Base-by-base conservation (phyloP, 345 rosid genomes). In the Dipteronia dyeriana region DNA sequence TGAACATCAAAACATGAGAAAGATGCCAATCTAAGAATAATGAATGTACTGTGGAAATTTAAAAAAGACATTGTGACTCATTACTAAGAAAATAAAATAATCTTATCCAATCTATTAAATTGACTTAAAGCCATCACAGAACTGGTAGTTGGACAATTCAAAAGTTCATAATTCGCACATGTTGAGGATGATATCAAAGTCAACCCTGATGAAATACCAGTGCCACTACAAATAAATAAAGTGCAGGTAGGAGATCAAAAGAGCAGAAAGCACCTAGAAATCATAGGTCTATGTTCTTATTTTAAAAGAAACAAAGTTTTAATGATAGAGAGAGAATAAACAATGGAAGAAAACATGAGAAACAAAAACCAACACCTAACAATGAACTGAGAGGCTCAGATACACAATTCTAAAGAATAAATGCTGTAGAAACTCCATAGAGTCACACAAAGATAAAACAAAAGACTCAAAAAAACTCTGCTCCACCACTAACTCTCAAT, bases 1-100 rank as follows among this genome's bases (percentile, higher is more conserved):
- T 90, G 85, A 66, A 78, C n/a, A 83, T 53, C 62, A 71, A 53
- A 77, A 53, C 73, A 81, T 11, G 7, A 49, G 4, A 68, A 25
- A 69, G 56, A 54, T 13, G 68, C 34, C 56, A 25, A 49, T 22
- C 67, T 74, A 25, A 64, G 9, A 29, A 64, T 65, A 64, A 60
- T 7, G 20, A 5, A 25, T 31, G 47, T 20, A 64, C 20, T 6
- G 38, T 8, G n/a, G 56, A 38, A 34, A 20, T 66, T 54, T 63
- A 77, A 61, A 63, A 20, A 3, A 10, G 49, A 20, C 45, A 31
- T 11, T 13, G 11, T 38, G 53, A 39, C 41, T 45, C 9, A 7
- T 11, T 63, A 3, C 5, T 67, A 65, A 43, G 45, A 31, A 41
- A n/a, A 26, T 51, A 26, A 41, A 59, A 67, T 17, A 0, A 8